phyloP scores from a whole-genome alignment of 2,329 filamentous ascomycete species.

The Endothia cerciana region DNA sequence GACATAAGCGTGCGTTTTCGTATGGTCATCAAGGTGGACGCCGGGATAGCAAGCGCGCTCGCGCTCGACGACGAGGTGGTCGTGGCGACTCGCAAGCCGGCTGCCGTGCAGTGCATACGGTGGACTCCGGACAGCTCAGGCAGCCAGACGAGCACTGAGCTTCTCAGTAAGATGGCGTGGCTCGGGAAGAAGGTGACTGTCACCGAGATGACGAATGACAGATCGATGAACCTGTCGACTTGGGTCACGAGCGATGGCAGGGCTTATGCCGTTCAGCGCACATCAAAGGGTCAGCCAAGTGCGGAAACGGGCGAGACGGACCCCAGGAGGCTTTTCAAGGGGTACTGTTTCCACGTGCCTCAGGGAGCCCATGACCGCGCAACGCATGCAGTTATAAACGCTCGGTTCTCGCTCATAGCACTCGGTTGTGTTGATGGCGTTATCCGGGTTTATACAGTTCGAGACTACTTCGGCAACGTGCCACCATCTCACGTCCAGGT shows the following conservation, averaged over 20 bases:
- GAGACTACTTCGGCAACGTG: constrained; percentile 92
- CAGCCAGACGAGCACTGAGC: constrained; percentile 86
- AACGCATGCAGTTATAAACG: constrained; percentile 82
- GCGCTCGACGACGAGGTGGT: constrained; percentile 92
- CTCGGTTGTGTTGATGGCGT: constrained; percentile 80
- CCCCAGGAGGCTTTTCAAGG: constrained; percentile 75
- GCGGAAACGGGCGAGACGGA: constrained; percentile 50
- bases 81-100: constrained; percentile 87
- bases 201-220: constrained; percentile 86
- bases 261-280: constrained; percentile 87
- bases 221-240: constrained; percentile 92
- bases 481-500: constrained; percentile 80
- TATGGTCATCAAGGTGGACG: constrained; percentile 98
- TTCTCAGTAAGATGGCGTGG: constrained; percentile 86
- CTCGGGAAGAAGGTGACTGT: constrained; percentile 77
- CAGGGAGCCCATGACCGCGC: constrained; percentile 63
- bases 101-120: constrained; percentile 94
- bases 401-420: constrained; percentile 90
- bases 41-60: constrained; percentile 84
- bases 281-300: constrained; percentile 45
- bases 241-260: constrained; percentile 90
- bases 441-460: constrained; percentile 87
- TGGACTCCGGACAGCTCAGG: constrained; percentile 86
- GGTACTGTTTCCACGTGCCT: constrained; percentile 87
- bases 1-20: constrained; percentile 92